A percentile compares a stretch with the other conserved stretches of the same genome.
Conservation (phyloP, 2,329 filamentous ascomycete genomes). For the Talaromyces sp. region DNA sequence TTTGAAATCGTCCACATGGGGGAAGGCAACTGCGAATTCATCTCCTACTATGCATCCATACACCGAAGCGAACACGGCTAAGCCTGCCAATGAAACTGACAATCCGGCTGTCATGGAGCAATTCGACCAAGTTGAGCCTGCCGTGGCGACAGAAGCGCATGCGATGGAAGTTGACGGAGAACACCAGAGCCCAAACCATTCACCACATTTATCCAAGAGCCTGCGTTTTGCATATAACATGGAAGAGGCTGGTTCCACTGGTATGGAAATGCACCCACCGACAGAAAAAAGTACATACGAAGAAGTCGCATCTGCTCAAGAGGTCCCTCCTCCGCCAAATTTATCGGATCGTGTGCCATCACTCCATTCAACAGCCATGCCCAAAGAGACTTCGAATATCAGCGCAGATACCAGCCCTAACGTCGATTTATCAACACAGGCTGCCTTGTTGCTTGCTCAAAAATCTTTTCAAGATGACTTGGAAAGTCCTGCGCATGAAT, state of each 20-base stretch:
- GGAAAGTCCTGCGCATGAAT: constrained; percentile 29
- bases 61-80: not conserved
- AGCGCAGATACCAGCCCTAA: constrained; percentile 31
- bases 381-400: constrained; percentile 25
- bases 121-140: not conserved
- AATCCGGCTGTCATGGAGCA: not conserved
- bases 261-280: constrained; percentile 5
- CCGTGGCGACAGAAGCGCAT: not conserved
- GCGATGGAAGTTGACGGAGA: not conserved
- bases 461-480: constrained; percentile 44
- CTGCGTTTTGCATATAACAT: constrained; percentile 20
- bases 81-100: not conserved
- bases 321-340: constrained; percentile 30
- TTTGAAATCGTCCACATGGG: constrained; percentile 7
- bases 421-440: constrained; percentile 44
- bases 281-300: constrained; percentile 29
- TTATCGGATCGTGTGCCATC: constrained; percentile 39
- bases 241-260: constrained; percentile 9
- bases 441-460: constrained; percentile 42
- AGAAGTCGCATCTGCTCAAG: constrained; percentile 42
- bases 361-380: constrained; percentile 42
- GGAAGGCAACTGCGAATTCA: not conserved
- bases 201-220: constrained; percentile 11
- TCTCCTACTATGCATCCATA: not conserved
- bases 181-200: not conserved